Conservation (phyloP, 2,329 filamentous ascomycete species). For the Hymenoscyphus repandus region DNA sequence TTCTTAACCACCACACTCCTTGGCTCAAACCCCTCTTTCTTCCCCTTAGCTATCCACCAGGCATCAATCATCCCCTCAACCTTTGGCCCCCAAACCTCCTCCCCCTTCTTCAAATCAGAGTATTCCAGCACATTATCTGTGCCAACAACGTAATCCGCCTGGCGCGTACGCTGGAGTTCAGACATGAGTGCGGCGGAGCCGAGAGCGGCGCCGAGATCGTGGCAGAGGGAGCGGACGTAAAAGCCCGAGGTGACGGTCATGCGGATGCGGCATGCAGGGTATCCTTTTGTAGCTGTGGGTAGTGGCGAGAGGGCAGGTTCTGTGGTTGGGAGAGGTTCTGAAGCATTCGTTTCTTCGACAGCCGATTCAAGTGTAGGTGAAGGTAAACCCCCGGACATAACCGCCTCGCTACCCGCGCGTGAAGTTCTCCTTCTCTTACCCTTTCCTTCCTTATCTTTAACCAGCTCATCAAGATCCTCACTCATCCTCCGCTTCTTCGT, state of each 20-base stretch:
- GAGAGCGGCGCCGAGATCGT: slow-evolving; percentile 81
- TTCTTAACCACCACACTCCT: too few species aligned
- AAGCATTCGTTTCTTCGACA: not conserved
- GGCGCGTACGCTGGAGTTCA: slow-evolving; percentile 71
- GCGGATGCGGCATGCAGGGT: slow-evolving; percentile 74
- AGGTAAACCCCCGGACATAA: slow-evolving; percentile 30
- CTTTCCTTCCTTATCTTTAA: slow-evolving; percentile 23
- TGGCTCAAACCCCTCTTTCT: too few species aligned
- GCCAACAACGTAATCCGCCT: slow-evolving; percentile 73
- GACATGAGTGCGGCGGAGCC: slow-evolving; percentile 83
- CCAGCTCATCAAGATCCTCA: slow-evolving; percentile 28
- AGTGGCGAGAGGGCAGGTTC: slow-evolving; percentile 22
- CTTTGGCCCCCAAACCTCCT: slow-evolving; percentile 77
- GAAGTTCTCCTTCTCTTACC: slow-evolving; percentile 22
- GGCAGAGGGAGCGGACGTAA: slow-evolving; percentile 90
- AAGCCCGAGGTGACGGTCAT: slow-evolving; percentile 95
- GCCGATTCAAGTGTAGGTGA: slow-evolving; percentile 7
- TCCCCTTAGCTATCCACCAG: too few species aligned
- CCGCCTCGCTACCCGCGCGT: slow-evolving; percentile 12
- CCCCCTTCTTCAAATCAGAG: slow-evolving; percentile 67
- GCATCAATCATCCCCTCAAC: slow-evolving; percentile 51
- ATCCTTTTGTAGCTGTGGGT: slow-evolving; percentile 43
- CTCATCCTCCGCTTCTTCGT: slow-evolving; percentile 28
- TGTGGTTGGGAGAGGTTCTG: slow-evolving; percentile 13
- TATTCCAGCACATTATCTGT: slow-evolving; percentile 72